These are phyloP conservation scores for Rhodotorula sp. DNA, from an alignment of 1,284 basidiomycete genomes.

Conservation along the genomic window DNA sequence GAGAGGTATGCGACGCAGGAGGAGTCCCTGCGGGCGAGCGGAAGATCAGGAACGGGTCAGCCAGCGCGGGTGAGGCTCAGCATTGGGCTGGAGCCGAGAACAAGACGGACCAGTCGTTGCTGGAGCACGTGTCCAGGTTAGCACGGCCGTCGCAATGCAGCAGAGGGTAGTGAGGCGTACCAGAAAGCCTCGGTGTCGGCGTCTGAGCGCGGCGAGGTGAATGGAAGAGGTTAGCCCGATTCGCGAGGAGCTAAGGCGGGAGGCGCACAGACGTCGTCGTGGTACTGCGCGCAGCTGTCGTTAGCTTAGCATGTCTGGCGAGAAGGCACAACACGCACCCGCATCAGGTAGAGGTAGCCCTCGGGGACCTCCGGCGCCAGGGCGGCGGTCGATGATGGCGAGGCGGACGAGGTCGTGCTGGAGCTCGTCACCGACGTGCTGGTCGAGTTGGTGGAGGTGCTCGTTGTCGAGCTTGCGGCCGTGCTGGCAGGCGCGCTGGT, in stretches of 20 bases:
- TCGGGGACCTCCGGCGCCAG: neutral
- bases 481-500: neutral
- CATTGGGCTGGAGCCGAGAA: too few relatives aligned
- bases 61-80: too few relatives aligned
- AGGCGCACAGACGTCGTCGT: conserved; percentile 10
- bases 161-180: neutral
- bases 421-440: neutral
- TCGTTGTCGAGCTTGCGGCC: neutral
- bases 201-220: neutral
- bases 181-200: conserved; percentile 8
- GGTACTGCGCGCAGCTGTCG: neutral
- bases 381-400: neutral
- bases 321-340: neutral
- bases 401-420: neutral
- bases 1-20: conserved; percentile 20
- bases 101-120: conserved; percentile 1
- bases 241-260: neutral
- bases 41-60: too few relatives aligned
- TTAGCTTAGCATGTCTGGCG: neutral
- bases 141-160: neutral
- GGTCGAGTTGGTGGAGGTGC: neutral
- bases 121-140: neutral
- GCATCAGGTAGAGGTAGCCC: neutral
- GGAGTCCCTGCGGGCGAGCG: conserved; percentile 3
- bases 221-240: too few relatives aligned